Evolutionary conservation across 2,329 filamentous ascomycete genomes (phyloP), one percentile per base, ranked within the genome.

Genomic region (Pyricularia sp.): DNA sequence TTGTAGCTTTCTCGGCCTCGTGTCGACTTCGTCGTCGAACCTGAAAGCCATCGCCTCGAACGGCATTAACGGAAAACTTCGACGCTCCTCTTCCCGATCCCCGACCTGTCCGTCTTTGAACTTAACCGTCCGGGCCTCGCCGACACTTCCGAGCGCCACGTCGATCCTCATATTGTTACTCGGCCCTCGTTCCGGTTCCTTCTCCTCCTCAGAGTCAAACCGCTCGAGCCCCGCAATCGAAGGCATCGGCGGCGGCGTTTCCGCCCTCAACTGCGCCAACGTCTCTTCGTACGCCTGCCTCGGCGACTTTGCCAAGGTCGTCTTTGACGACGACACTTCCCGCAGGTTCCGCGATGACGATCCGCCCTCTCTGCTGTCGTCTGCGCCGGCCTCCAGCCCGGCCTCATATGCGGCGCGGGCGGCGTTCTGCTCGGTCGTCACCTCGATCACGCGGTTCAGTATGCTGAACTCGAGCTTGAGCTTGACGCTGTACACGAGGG

Each of bases 391-490:
- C 59, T 14, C 59, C 11, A 28, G 17, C 14, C 3, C 59, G 26
- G 0, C 4, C n/a, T 14, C 59, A 6, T 26, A n/a, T 17, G 2
- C 25, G 26, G 25, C 12, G 26, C 9, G 12, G 23, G 6, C 59
- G 26, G 25, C 14, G 23, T 9, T 17, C 1, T 30, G 59, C 14
- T 30, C 59, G 26, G 59, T 63, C 25, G 59, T 63, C 59, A 63
- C 59, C 59, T 78, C 74, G 23, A 79, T 76, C 2, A 80, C 72
- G 4, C 76, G 74, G 64, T 78, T 77, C 10, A 79, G 74, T 1
- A 79, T 77, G 3, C 75, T 74, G 68, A 79, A 78, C 64, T 79
- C 78, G 12, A 78, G 70, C 70, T 79, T 80, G 33, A 80, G 73
- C 65, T 80, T 80, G 31, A 79, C 70, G 55, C 76, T 77, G 71